Evolutionary conservation across 768 basidiomycete species (phyloP), one percentile per base, ranked within the genome.

Genomic region (Kwoniella sp.): DNA sequence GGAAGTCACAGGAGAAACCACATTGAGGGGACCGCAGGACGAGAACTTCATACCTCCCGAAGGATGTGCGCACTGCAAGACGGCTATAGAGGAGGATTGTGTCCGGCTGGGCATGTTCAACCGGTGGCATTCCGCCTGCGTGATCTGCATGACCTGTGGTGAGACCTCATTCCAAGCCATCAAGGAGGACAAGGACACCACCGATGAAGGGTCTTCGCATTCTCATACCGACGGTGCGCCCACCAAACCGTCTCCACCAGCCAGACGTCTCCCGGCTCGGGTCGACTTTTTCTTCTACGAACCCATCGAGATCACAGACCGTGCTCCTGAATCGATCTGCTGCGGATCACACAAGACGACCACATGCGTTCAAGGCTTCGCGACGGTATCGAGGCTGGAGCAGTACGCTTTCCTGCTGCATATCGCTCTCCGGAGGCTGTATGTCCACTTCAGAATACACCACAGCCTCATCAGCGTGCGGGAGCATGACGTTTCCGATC

Each of bases 341-440:
- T 98, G 93, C 73, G 80, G 79, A 5, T 83, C 85, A 12, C 91
- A 93, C 71, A 83, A 80, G 7, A 83, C 84, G 67, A 63, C 76
- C 23, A 81, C 80, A 14, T 88, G 85, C 65, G 78, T 82, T 50
- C 68, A 75, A 20, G 90, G 92, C 10, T 96, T 98, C 75, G 87
- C 88, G 68, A 80, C 88, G 15, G 95, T 95, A 14, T 89, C 92
- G 55, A 80, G 93, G 50, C 76, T 99, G 59, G 95, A 99, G 77
- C 95, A 99, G 71, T 99, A 95, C 73, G 89, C 95, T 2, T 99
- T 92, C 79, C 76, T 99, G 50, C 78, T 99, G 46, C 96, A 96
- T 69, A 95, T 98, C 20, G 95, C 93, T 17, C 78, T 99, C 49
- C 80, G 92, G 60, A 81, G 93, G 66, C 78, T 99, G 46, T 98